Base-by-base conservation (phyloP, 2,329 filamentous ascomycete species). In the Pseudocercospora eumusae region DNA sequence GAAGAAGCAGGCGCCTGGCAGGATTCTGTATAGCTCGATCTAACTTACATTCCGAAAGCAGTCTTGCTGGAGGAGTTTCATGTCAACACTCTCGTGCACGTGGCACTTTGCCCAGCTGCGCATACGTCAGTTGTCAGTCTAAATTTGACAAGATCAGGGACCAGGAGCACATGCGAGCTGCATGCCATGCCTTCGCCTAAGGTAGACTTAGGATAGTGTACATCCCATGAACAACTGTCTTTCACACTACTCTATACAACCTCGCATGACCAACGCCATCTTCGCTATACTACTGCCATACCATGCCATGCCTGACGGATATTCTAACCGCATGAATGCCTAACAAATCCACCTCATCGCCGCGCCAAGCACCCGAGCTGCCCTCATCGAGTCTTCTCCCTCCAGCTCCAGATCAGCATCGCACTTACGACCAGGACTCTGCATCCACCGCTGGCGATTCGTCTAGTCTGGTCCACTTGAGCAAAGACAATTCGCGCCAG, bases 311-410 rank as follows among this genome's bases (percentile, higher is more conserved):
- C 47, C 47, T 52, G 21, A 25, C 15, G 40, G 53, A 33, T 49
- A n/a, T n/a, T n/a, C n/a, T n/a, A 56, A 69, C 63, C 68, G 70
- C 68, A 64, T 69, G 69, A 62, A 71, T 71, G 70, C 67, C 69
- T 70, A 65, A 45, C 57, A 63, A 56, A 59, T 61, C 64, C 59
- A 52, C 20, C 10, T 56, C 55, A 44, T 47, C 54, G 27, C 59
- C 54, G 47, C 49, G 42, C 20, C 56, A 59, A 57, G 28, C 54
- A 33, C 59, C 40, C 44, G 59, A 63, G 57, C 56, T 63, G 47
- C 56, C 57, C 56, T 59, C 57, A 20, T 56, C 64, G 36, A 53
- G 10, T 50, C 58, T 68, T 11, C 63, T 69, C 10, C 52, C 68
- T 60, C 66, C 65, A 59, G 65, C 68, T 60, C 66, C 65, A 59